Evolutionary conservation across 306 rosid species (phyloP).

Genomic region (Astragalus glycyphyllos): DNA sequence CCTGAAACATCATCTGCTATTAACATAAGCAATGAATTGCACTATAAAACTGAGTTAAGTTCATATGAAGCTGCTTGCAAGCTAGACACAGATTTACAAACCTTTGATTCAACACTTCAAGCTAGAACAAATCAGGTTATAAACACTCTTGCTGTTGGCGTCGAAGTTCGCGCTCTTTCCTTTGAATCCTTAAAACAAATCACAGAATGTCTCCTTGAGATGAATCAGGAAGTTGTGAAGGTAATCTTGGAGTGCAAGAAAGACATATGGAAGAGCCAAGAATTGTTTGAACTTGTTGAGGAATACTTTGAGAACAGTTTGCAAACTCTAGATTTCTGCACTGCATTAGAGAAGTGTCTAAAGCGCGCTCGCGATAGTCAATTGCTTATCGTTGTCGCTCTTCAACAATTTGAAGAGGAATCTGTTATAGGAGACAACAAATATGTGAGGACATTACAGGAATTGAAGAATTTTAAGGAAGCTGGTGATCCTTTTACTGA

Average conservation of each 20-base stretch:
- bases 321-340: slow-evolving; percentile 85
- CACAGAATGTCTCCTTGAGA: slow-evolving; percentile 85
- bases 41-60: slow-evolving; percentile 67
- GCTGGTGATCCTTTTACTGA: slow-evolving; percentile 87
- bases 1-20: slow-evolving; percentile 55
- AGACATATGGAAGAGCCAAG: slow-evolving; percentile 92
- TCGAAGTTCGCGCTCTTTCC: slow-evolving; percentile 85
- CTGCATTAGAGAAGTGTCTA: slow-evolving; percentile 82
- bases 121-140: slow-evolving; percentile 81
- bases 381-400: slow-evolving; percentile 75
- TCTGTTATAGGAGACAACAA: slow-evolving; percentile 47
- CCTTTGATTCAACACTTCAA: slow-evolving; percentile 75
- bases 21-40: slow-evolving; percentile 49
- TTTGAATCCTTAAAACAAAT: slow-evolving; percentile 80
- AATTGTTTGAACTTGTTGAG: slow-evolving; percentile 84
- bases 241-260: slow-evolving; percentile 91
- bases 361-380: slow-evolving; percentile 81
- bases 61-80: slow-evolving; percentile 88
- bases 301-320: slow-evolving; percentile 94
- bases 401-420: slow-evolving; percentile 84
- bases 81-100: slow-evolving; percentile 71
- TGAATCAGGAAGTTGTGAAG: slow-evolving; percentile 94
- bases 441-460: slow-evolving; percentile 60
- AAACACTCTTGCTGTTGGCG: slow-evolving; percentile 77
- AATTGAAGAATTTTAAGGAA: slow-evolving; percentile 73